Percentiles rank a stretch among this genome's conserved stretches.
Conservation (phyloP, 495 filamentous ascomycete genomes). For the Xanthoparmelia taractica region DNA sequence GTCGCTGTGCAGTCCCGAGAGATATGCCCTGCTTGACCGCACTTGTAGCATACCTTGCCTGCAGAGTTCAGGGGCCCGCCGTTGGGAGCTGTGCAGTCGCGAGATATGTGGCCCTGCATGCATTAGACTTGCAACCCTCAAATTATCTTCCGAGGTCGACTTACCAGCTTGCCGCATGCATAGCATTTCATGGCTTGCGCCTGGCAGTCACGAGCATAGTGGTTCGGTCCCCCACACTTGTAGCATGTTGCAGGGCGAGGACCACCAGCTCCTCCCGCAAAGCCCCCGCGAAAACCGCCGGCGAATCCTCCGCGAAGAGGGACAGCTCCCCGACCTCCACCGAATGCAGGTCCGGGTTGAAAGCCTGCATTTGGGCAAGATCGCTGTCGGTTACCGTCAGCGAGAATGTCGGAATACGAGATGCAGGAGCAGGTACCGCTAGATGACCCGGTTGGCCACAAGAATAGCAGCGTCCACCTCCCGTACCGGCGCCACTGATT, state of each 20-base stretch:
- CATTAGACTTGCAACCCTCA: slow-evolving; percentile 8
- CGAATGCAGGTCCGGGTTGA: slow-evolving; percentile 41
- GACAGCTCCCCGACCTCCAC: slow-evolving; percentile 56
- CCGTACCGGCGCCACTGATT: slow-evolving; percentile 65
- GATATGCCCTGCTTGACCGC: slow-evolving; percentile 91
- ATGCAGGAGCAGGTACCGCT: slow-evolving; percentile 47
- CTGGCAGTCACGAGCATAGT: slow-evolving; percentile 97
- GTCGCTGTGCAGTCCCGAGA: slow-evolving; percentile 76
- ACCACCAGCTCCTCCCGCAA: slow-evolving; percentile 45
- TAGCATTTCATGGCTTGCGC: slow-evolving; percentile 99
- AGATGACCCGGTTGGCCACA: slow-evolving; percentile 90
- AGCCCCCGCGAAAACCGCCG: slow-evolving; percentile 63
- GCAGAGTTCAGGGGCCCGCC: slow-evolving; percentile 91
- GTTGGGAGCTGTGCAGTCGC: slow-evolving; percentile 95
- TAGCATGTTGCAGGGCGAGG: slow-evolving; percentile 91
- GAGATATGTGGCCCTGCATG: slow-evolving; percentile 76
- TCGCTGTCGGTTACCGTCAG: slow-evolving; percentile 45
- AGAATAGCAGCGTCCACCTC: slow-evolving; percentile 87
- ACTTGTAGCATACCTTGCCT: slow-evolving; percentile 98
- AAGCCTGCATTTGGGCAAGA: slow-evolving; percentile 68
- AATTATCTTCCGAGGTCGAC: slow-evolving; percentile 20
- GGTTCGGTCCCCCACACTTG: slow-evolving; percentile 98
- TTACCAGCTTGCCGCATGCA: slow-evolving; percentile 85
- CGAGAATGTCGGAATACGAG: not conserved
- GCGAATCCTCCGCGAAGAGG: slow-evolving; percentile 60